Conservation (phyloP, 2,329 filamentous ascomycete species). For the Cadophora luteo-olivacea region DNA sequence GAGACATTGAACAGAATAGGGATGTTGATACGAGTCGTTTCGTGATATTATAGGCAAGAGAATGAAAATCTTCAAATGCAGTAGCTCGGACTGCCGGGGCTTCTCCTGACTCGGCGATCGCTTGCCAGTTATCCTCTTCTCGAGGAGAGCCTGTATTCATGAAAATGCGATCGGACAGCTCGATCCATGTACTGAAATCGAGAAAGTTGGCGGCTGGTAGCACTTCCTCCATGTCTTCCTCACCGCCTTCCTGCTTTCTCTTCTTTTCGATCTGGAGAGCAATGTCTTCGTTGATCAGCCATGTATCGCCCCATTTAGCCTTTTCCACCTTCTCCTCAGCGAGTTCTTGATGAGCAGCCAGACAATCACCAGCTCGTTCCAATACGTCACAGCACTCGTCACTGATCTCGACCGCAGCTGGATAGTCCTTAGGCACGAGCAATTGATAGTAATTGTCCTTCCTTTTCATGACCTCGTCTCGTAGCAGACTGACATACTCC, state of each 20-base stretch:
- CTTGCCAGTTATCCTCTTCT: slow-evolving; percentile 71
- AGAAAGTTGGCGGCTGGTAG: slow-evolving; percentile 64
- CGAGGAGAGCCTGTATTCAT: slow-evolving; percentile 70
- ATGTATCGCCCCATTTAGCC: slow-evolving; percentile 64
- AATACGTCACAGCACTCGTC: slow-evolving; percentile 68
- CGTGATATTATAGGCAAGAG: slow-evolving; percentile 70
- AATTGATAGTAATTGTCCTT: slow-evolving; percentile 39
- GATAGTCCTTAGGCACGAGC: slow-evolving; percentile 62
- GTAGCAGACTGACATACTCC: slow-evolving; percentile 70
- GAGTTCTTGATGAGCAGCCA: slow-evolving; percentile 69
- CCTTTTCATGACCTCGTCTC: slow-evolving; percentile 49
- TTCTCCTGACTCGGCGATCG: slow-evolving; percentile 57
- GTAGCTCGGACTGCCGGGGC: slow-evolving; percentile 76
- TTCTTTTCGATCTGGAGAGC: slow-evolving; percentile 34
- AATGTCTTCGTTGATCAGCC: slow-evolving; percentile 63
- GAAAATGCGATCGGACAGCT: slow-evolving; percentile 70
- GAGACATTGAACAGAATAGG: slow-evolving; percentile 73
- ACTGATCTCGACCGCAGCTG: slow-evolving; percentile 76
- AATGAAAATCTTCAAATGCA: slow-evolving; percentile 77
- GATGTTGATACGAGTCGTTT: slow-evolving; percentile 72
- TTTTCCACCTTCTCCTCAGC: slow-evolving; percentile 67
- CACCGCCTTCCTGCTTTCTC: slow-evolving; percentile 30
- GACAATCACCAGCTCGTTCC: slow-evolving; percentile 70
- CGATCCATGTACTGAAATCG: slow-evolving; percentile 63
- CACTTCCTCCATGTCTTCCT: slow-evolving; percentile 43